Conservation (phyloP, 352 stramenopile species). For the Phytophthora palmivora region DNA sequence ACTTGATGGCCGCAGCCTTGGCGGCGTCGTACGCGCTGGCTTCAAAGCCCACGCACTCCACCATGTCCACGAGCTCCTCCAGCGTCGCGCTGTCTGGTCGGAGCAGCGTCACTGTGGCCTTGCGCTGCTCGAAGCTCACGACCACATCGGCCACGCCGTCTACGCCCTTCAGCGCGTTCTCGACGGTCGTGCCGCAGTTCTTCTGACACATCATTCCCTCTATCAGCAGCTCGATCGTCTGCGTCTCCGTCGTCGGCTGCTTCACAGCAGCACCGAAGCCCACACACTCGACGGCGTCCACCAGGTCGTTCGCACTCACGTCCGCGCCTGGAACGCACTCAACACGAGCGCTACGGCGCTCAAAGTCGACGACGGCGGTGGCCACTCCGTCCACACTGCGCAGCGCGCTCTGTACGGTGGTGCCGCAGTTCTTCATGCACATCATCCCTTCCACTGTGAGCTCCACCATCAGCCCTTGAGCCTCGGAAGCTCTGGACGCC, state of each 20-base stretch:
- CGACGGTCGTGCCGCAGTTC: constrained; percentile 93
- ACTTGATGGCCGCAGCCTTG: constrained; percentile 62
- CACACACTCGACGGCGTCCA: constrained; percentile 79
- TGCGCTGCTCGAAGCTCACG: constrained; percentile 79
- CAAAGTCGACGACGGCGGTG: constrained; percentile 72
- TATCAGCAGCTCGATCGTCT: constrained; percentile 69
- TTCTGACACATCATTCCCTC: constrained; percentile 97
- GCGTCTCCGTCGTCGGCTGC: not conserved
- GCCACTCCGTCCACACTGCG: constrained; percentile 67
- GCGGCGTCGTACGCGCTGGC: constrained; percentile 64
- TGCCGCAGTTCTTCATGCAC: constrained; percentile 96
- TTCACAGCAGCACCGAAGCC: constrained; percentile 78
- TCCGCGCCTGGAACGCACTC: constrained; percentile 50
- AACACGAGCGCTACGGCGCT: constrained; percentile 66
- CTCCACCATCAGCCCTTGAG: constrained; percentile 41
- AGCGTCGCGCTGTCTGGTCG: constrained; percentile 55
- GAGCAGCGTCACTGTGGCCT: constrained; percentile 63
- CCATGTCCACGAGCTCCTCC: constrained; percentile 76
- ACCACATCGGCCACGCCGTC: constrained; percentile 72
- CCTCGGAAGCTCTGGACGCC: constrained; percentile 2
- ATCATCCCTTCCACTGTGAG: constrained; percentile 93
- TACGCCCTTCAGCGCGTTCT: constrained; percentile 85
- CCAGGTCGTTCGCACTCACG: constrained; percentile 53
- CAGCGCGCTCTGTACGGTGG: constrained; percentile 86
- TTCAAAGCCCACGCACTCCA: constrained; percentile 78